phyloP scores from a whole-genome alignment of 176 grass and related monocot genomes.

The Thinopyrum elongatum region DNA sequence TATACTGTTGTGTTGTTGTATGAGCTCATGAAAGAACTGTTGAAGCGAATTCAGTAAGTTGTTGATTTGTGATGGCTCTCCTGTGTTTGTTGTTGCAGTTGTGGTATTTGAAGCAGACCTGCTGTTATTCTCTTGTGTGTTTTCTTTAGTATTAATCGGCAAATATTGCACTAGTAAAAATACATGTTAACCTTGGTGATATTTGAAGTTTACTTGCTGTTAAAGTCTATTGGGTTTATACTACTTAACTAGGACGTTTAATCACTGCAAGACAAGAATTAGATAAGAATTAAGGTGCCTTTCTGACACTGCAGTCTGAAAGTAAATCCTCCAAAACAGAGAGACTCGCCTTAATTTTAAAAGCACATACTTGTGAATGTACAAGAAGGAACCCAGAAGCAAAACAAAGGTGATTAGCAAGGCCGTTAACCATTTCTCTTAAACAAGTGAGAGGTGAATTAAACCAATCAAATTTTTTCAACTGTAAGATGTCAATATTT shows the following conservation, averaged over 20 bases:
- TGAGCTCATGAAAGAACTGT: conserved; percentile 15
- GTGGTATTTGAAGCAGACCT: background rate
- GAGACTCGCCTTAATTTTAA: background rate
- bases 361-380: background rate
- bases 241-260: too few species aligned
- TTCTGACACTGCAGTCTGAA: background rate
- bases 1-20: conserved; percentile 31
- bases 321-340: background rate
- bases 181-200: background rate
- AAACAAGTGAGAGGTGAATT: background rate
- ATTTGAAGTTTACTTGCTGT: background rate
- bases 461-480: background rate
- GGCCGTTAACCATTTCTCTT: background rate
- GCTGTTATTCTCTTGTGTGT: background rate
- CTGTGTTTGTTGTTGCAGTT: background rate
- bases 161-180: background rate
- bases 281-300: background rate
- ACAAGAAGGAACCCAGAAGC: background rate
- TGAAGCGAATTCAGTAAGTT: conserved; percentile 20
- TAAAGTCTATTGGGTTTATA: background rate
- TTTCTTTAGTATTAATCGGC: background rate
- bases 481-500: background rate
- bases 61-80: conserved; percentile 6
- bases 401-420: background rate
- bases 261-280: background rate